Base-by-base conservation (phyloP, 2,329 filamentous ascomycete genomes). In the Fusarium sp. region DNA sequence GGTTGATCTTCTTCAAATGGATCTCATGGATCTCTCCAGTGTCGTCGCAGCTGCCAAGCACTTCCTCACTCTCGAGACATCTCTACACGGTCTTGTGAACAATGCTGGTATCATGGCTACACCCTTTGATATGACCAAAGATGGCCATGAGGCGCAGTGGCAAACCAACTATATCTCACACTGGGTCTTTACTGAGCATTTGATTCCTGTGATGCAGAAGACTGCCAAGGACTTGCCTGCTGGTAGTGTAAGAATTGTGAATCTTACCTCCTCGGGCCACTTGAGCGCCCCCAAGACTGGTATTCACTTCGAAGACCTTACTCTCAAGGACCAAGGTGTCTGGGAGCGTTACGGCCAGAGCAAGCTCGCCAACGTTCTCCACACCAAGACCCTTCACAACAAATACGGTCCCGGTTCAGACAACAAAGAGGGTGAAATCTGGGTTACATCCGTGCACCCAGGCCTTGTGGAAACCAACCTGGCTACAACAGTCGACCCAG, bases 61-160 rank as follows among this genome's bases (percentile, higher is more conserved):
- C 18, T 72, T 72, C 8, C 54, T 72, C 12, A 51, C 51, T 0
- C 41, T 48, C 1, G 69, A 72, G 7, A 44, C 61, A 4, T 10
- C 9, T 0, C 22, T 71, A 1, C 65, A 73, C 2, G 57, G 65
- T 2, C 65, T 73, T 2, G 32, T 73, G n/a, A 69, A 71, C 20
- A 73, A 69, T 4, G 70, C 70, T 1, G 70, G 70, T 0, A 69
- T 73, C 46, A 73, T 73, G 70, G 60, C 60, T 4, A 64, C 70
- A 0, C 65, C 70, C 0, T 63, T 61, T 8, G 41, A 69, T 2
- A 53, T 55, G 16, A 73, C 70, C 0, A 46, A 65, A 3, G 67
- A 73, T 3, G 56, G 49, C 0, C 58, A 71, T 3, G 70, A 73
- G 20, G 55, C 61, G 20, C 70, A 73, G 7, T 73, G 67, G 67